Percentiles rank a stretch among this genome's conserved stretches.
These are phyloP conservation scores for Deakozyma indianensis DNA, from an alignment of 805 yeast species.

Conservation along the genomic window DNA sequence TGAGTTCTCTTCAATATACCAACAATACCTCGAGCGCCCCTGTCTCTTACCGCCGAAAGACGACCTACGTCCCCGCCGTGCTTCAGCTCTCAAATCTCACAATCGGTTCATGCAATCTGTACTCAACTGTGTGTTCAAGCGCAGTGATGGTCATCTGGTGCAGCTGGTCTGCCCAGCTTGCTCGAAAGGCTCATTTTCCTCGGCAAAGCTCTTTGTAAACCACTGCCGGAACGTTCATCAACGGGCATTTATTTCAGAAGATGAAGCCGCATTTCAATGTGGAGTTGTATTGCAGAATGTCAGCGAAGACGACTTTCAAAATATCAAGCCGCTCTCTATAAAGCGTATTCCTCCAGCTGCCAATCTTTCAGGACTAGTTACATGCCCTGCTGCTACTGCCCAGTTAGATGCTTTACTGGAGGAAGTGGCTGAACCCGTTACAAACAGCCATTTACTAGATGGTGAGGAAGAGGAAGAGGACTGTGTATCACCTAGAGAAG, in stretches of 20 bases:
- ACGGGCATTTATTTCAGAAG: conserved; percentile 58
- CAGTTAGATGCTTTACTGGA: conserved; percentile 6
- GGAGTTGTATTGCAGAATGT: conserved; percentile 31
- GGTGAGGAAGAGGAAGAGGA: conserved; percentile 10
- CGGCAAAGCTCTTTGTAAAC: conserved; percentile 69
- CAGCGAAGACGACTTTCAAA: not conserved
- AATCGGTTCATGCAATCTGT: conserved; percentile 1
- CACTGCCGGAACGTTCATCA: conserved; percentile 64
- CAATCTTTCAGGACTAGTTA: not conserved
- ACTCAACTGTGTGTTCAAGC: conserved; percentile 12
- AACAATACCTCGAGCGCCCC: not conserved
- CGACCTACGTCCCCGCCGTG: conserved; percentile 4
- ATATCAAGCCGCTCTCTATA: not conserved
- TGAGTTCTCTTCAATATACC: not conserved
- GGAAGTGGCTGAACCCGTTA: conserved; percentile 6
- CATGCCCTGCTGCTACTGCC: not conserved
- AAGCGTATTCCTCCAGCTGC: not conserved
- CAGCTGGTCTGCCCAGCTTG: conserved; percentile 57
- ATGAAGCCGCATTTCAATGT: conserved; percentile 56
- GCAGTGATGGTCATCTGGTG: conserved; percentile 52
- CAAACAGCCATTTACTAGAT: conserved; percentile 9
- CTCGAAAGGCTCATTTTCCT: conserved; percentile 52
- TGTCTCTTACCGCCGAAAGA: not conserved
- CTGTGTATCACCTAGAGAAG: conserved; percentile 2
- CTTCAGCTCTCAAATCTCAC: conserved; percentile 3